Percentiles rank a stretch among this genome's conserved stretches.
Conservation (phyloP, 148 eudicot genomes). For the Limonium bicolor region DNA sequence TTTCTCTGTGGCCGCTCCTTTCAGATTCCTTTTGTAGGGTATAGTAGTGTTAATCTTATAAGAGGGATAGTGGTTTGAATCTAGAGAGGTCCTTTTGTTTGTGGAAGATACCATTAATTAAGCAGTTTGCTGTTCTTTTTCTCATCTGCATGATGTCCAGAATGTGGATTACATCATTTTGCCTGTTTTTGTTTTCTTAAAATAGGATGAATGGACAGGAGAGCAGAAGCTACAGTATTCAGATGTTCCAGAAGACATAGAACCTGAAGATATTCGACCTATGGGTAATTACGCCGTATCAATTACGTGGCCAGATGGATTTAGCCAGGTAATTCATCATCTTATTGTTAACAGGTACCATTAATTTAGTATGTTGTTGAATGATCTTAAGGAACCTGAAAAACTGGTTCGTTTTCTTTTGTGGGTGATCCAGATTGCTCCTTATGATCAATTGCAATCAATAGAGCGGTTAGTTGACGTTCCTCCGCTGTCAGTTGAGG, state of each 20-base stretch:
- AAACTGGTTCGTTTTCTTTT: not conserved
- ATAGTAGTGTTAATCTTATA: too few relatives aligned
- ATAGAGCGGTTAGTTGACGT: slow-evolving; percentile 80
- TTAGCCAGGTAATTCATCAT: slow-evolving; percentile 55
- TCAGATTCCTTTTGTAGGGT: too few relatives aligned
- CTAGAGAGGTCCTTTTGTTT: too few relatives aligned
- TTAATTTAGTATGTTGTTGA: not conserved
- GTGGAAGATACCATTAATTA: too few relatives aligned
- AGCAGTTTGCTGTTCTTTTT: too few relatives aligned
- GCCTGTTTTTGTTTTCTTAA: too few relatives aligned
- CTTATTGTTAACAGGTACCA: not conserved
- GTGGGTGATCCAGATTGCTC: slow-evolving; percentile 63
- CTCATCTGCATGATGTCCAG: too few relatives aligned
- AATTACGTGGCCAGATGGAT: slow-evolving; percentile 98
- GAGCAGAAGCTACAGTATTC: slow-evolving; percentile 74
- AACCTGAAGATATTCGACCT: slow-evolving; percentile 93
- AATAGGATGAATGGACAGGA: slow-evolving; percentile 98
- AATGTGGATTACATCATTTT: too few relatives aligned
- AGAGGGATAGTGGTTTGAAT: too few relatives aligned
- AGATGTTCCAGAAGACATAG: slow-evolving; percentile 84
- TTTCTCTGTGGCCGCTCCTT: too few relatives aligned
- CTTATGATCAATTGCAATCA: slow-evolving; percentile 90
- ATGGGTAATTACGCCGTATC: slow-evolving; percentile 98
- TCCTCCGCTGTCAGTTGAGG: too few relatives aligned
- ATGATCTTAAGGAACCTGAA: not conserved